Percentiles rank a stretch among this genome's conserved stretches.
These are phyloP conservation scores for Coemansia javaensis DNA, from an alignment of 192 early-diverging fungal genomes.

Conservation along the genomic window DNA sequence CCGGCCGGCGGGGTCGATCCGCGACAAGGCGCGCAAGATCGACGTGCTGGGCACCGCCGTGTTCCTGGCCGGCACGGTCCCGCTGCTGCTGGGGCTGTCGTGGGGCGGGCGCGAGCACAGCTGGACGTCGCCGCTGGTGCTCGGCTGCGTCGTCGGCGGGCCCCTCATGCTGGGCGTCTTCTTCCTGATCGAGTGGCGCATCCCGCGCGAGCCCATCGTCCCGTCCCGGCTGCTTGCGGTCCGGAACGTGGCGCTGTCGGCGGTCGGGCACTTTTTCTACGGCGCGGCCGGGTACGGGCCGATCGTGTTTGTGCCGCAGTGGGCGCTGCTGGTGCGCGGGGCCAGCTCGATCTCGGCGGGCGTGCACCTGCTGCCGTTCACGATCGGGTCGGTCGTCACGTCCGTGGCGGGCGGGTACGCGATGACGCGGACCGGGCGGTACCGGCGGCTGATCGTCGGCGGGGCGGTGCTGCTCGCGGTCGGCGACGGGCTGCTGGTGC, in stretches of 20 bases:
- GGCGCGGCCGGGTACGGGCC: conserved; percentile 59
- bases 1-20: conserved; percentile 45
- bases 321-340: conserved; percentile 77
- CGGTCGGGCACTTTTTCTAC: conserved; percentile 59
- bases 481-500: conserved; percentile 61
- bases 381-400: conserved; percentile 65
- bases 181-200: conserved; percentile 54
- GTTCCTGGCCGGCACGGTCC: conserved; percentile 45
- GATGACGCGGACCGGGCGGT: conserved; percentile 54
- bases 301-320: conserved; percentile 74
- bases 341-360: conserved; percentile 71
- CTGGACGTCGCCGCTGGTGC: conserved; percentile 64
- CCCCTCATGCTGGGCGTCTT: conserved; percentile 52
- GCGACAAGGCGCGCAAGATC: conserved; percentile 61
- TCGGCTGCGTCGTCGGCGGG: conserved; percentile 53
- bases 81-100: conserved; percentile 55
- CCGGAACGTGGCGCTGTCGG: conserved; percentile 55
- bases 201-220: conserved; percentile 57
- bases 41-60: conserved; percentile 51
- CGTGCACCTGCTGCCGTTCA: conserved; percentile 66
- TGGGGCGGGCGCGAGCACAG: conserved; percentile 60
- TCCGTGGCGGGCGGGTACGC: conserved; percentile 62
- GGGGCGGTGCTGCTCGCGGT: conserved; percentile 60
- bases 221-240: conserved; percentile 58
- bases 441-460: conserved; percentile 59